Evolutionary conservation across 139 green algal species (phyloP).

Genomic region (Chlorella sorokiniana): DNA sequence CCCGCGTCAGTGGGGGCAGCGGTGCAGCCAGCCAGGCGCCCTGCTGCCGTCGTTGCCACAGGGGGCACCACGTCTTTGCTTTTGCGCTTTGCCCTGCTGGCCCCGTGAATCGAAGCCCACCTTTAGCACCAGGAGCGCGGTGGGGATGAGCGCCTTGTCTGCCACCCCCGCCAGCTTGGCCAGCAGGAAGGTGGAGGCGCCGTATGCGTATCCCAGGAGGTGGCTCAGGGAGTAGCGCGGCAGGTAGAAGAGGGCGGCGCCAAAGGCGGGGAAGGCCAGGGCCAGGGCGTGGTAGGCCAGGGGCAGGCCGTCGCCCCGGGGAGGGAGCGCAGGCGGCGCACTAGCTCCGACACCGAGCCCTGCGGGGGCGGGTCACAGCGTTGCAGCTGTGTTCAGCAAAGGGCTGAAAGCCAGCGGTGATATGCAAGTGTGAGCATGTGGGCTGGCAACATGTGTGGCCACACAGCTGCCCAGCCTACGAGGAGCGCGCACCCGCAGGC

Average conservation of each 20-base stretch:
- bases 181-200: constrained; percentile 27
- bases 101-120: background rate
- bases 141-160: background rate
- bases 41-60: too few relatives aligned
- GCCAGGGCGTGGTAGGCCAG: background rate
- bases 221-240: background rate
- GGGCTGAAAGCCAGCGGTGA: background rate
- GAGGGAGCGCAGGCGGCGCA: background rate
- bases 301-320: background rate
- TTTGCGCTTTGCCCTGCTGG: background rate
- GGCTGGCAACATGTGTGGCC: background rate
- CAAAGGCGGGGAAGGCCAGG: background rate
- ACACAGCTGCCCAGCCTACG: background rate
- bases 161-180: constrained; percentile 6
- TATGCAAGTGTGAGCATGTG: background rate
- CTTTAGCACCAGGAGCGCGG: constrained; percentile 15
- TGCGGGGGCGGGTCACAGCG: background rate
- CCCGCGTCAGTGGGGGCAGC: too few relatives aligned
- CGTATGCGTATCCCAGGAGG: constrained; percentile 12
- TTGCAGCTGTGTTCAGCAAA: background rate
- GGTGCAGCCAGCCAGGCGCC: background rate
- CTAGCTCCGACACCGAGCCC: background rate
- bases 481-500: background rate
- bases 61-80: background rate
- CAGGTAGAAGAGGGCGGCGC: background rate